These are phyloP conservation scores for Starmerella floris DNA, from an alignment of 805 yeast species.

Conservation along the genomic window DNA sequence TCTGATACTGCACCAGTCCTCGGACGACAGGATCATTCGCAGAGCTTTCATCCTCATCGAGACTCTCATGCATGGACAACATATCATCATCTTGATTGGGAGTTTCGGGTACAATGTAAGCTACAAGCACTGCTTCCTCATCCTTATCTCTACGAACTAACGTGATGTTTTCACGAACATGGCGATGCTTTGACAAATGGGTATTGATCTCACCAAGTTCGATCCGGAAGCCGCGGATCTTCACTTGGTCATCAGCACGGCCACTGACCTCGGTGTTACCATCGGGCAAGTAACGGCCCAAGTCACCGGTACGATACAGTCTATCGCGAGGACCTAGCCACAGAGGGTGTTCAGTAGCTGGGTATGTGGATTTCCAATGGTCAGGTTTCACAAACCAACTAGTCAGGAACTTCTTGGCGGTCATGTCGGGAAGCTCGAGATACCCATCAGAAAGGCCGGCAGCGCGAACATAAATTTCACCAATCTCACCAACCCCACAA, in stretches of 20 bases:
- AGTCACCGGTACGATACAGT: constrained; percentile 90
- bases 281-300: constrained; percentile 91
- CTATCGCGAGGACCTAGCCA: constrained; percentile 96
- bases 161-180: constrained; percentile 85
- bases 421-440: constrained; percentile 78
- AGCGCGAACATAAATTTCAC: constrained; percentile 96
- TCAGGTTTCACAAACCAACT: constrained; percentile 76
- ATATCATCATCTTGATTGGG: constrained; percentile 34
- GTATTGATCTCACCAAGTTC: constrained; percentile 98
- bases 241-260: constrained; percentile 97
- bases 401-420: constrained; percentile 71
- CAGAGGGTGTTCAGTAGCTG: constrained; percentile 29
- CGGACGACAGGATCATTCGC: constrained; percentile 48
- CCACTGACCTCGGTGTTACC: constrained; percentile 98
- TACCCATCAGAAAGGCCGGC: constrained; percentile 97
- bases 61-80: constrained; percentile 30
- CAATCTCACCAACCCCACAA: constrained; percentile 98
- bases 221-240: constrained; percentile 95
- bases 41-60: constrained; percentile 30
- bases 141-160: constrained; percentile 83
- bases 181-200: constrained; percentile 83
- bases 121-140: constrained; percentile 80
- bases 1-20: constrained; percentile 64
- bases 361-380: constrained; percentile 39
- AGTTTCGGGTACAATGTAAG: constrained; percentile 78